Percentiles rank a stretch among this genome's conserved stretches.
Evolutionary conservation across 495 filamentous ascomycete genomes (phyloP).

Genomic region (Hypoxylon fuscum): DNA sequence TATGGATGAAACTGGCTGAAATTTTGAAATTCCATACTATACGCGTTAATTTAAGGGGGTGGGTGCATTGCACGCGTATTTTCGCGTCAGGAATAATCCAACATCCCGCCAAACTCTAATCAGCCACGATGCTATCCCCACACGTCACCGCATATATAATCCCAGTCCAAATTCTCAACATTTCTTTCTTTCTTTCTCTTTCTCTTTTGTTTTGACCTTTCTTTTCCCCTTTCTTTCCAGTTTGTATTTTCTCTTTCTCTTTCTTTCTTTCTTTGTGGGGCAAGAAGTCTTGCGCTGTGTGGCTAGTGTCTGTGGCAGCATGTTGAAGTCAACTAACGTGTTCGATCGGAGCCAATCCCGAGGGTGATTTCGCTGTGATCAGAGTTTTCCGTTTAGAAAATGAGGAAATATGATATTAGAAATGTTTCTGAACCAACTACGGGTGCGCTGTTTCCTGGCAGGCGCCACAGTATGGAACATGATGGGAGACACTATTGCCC

Average conservation of each 20-base stretch:
- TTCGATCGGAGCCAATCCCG: too few species aligned
- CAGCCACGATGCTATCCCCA: slow-evolving; percentile 22
- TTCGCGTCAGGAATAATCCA: too few species aligned
- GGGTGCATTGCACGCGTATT: slow-evolving; percentile 12
- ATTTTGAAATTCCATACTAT: not conserved
- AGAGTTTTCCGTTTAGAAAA: too few species aligned
- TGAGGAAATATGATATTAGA: too few species aligned
- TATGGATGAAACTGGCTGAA: slow-evolving; percentile 13
- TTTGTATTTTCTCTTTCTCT: slow-evolving; percentile 50
- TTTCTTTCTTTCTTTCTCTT: slow-evolving; percentile 59
- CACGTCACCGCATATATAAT: slow-evolving; percentile 34
- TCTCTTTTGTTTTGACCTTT: slow-evolving; percentile 52
- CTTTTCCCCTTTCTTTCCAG: slow-evolving; percentile 44
- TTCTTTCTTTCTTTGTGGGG: slow-evolving; percentile 49
- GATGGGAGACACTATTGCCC: too few species aligned
- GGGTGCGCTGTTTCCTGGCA: too few species aligned
- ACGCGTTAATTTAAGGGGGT: slow-evolving; percentile 17
- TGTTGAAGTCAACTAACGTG: too few species aligned
- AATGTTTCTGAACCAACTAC: too few species aligned
- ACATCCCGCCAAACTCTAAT: slow-evolving; percentile 26
- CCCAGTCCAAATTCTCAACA: not conserved
- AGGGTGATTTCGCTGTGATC: too few species aligned
- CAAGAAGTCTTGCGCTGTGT: slow-evolving; percentile 33
- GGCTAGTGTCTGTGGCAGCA: slow-evolving; percentile 8
- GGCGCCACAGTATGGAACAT: too few species aligned